Evolutionary conservation across 148 eudicot species (phyloP).

Genomic region (Arbutus unedo): DNA sequence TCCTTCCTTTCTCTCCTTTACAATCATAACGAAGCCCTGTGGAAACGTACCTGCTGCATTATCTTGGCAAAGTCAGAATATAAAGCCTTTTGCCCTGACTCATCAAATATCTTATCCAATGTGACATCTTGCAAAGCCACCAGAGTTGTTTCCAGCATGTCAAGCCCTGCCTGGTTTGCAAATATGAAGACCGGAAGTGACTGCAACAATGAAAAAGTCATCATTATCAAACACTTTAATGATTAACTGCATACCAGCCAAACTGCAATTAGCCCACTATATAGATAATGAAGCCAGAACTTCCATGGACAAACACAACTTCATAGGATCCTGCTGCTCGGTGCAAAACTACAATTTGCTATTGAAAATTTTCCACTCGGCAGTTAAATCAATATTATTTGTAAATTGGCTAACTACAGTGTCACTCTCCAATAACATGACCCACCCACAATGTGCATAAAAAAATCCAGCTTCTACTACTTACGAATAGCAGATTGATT

Average conservation of each 20-base stretch:
- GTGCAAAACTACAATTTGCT: background rate
- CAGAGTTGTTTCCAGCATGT: conserved; percentile 94
- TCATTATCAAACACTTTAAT: background rate
- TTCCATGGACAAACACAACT: background rate
- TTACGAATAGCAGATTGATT: background rate
- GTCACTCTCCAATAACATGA: background rate
- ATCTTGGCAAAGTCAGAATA: conserved; percentile 66
- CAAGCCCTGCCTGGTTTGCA: conserved; percentile 94
- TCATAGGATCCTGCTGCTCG: background rate
- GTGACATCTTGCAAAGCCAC: conserved; percentile 90
- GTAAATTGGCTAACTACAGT: background rate
- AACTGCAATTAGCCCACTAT: background rate
- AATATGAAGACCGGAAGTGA: conserved; percentile 80
- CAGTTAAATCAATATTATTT: background rate
- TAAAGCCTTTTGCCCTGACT: conserved; percentile 62
- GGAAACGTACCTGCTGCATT: conserved; percentile 75
- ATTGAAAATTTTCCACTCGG: background rate
- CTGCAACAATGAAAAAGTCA: conserved; percentile 42
- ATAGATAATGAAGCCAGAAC: background rate
- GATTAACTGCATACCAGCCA: background rate
- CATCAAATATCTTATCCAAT: conserved; percentile 81
- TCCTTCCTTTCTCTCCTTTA: background rate
- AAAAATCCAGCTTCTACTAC: background rate
- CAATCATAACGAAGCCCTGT: background rate
- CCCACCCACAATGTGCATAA: too few species aligned